Evolutionary conservation across 805 yeast species (phyloP).

Genomic region (Ogataea paradorogensis): DNA sequence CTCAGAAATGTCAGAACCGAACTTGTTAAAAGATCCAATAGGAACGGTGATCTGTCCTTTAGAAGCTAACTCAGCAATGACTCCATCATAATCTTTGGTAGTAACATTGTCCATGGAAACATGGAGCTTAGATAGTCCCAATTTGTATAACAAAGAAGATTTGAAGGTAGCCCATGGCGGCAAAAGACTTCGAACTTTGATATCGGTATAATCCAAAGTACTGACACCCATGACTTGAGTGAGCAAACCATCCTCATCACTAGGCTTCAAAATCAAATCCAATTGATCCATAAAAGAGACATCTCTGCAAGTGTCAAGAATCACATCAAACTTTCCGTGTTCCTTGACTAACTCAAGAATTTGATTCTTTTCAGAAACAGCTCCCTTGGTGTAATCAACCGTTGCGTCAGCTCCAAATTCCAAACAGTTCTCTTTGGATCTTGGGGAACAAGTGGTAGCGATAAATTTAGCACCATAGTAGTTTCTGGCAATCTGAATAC

Average conservation of each 20-base stretch:
- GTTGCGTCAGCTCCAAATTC: constrained; percentile 52
- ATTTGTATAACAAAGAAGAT: not conserved
- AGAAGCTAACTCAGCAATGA: constrained; percentile 8
- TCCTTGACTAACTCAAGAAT: constrained; percentile 14
- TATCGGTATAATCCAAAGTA: constrained; percentile 32
- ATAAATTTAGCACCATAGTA: constrained; percentile 45
- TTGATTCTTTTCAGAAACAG: constrained; percentile 4
- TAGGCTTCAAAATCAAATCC: constrained; percentile 41
- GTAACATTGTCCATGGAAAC: not conserved
- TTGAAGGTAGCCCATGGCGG: not conserved
- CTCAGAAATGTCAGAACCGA: constrained; percentile 35
- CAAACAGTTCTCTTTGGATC: constrained; percentile 23
- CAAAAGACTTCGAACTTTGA: constrained; percentile 3
- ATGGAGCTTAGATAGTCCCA: not conserved
- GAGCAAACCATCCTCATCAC: constrained; percentile 42
- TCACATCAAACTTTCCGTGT: constrained; percentile 48
- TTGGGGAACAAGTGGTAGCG: constrained; percentile 47
- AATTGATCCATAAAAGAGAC: constrained; percentile 43
- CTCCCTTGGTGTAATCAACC: constrained; percentile 54
- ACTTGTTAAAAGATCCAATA: constrained; percentile 28
- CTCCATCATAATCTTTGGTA: not conserved
- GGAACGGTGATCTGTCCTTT: constrained; percentile 12
- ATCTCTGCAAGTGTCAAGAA: constrained; percentile 62
- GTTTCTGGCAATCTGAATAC: constrained; percentile 55
- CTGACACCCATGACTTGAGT: constrained; percentile 55